Conservation (phyloP, 208 protist genomes). For the Trypanosoma scelopori region DNA sequence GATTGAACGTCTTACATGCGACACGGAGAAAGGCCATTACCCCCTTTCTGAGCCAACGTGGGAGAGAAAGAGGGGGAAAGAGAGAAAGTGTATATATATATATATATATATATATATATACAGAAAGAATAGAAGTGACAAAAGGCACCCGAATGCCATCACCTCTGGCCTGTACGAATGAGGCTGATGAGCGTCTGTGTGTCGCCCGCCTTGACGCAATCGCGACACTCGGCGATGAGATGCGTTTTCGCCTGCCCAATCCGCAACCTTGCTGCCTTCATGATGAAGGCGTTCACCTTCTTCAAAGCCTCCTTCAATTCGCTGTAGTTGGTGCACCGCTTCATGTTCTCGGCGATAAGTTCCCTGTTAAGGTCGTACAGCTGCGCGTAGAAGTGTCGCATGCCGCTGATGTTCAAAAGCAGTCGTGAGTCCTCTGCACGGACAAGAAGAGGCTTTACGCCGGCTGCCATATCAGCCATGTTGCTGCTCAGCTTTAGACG, state of each 20-base stretch:
- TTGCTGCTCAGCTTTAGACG: slow-evolving; percentile 90
- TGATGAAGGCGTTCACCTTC: slow-evolving; percentile 92
- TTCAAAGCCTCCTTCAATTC: slow-evolving; percentile 87
- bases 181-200: slow-evolving; percentile 80
- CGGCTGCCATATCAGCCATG: slow-evolving; percentile 90
- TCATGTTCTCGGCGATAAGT: slow-evolving; percentile 91
- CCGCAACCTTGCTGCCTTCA: slow-evolving; percentile 86
- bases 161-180: slow-evolving; percentile 55
- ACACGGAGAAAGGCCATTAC: background rate
- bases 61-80: background rate
- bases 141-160: background rate
- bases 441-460: slow-evolving; percentile 90
- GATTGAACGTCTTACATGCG: background rate
- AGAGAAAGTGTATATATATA: background rate
- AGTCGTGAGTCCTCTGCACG: slow-evolving; percentile 92
- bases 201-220: slow-evolving; percentile 83
- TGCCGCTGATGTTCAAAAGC: slow-evolving; percentile 79
- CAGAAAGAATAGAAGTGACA: background rate
- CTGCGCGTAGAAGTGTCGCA: slow-evolving; percentile 77
- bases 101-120: slow-evolving; percentile 9
- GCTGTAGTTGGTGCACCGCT: slow-evolving; percentile 92
- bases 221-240: slow-evolving; percentile 77
- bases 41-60: background rate
- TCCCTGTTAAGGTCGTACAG: slow-evolving; percentile 89
- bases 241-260: slow-evolving; percentile 65